phyloP scores from a whole-genome alignment of 176 grass and related monocot species.

The Lolium rigidum region DNA sequence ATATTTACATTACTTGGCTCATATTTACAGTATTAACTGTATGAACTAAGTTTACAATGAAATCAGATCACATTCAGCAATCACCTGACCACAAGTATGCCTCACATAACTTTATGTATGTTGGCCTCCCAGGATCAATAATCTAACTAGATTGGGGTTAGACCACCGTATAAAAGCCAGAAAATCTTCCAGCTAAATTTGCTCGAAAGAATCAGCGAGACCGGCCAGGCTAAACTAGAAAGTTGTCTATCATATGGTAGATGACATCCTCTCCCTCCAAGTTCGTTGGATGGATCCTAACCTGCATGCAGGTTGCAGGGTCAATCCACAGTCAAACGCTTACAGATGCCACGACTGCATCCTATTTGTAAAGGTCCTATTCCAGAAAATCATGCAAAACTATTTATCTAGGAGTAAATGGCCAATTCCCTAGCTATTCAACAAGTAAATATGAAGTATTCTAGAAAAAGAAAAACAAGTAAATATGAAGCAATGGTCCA shows the following conservation, averaged over 20 bases:
- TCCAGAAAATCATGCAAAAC: not conserved
- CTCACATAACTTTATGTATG: not conserved
- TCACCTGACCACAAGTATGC: not conserved
- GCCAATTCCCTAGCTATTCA: not conserved
- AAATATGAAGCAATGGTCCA: not conserved
- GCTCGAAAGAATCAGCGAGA: not conserved
- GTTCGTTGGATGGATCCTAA: slow-evolving; percentile 75
- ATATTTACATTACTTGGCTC: not conserved
- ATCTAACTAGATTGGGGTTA: not conserved
- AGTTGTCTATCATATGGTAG: slow-evolving; percentile 95
- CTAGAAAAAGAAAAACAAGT: too few relatives aligned
- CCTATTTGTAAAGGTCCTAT: not conserved
- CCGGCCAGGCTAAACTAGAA: slow-evolving; percentile 56
- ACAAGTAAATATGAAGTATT: not conserved
- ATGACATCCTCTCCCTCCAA: slow-evolving; percentile 87
- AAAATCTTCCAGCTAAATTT: not conserved
- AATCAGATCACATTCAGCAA: not conserved
- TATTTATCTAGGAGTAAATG: not conserved
- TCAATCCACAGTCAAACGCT: not conserved
- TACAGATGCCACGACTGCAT: not conserved
- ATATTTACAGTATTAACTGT: slow-evolving; percentile 5
- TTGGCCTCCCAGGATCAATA: not conserved
- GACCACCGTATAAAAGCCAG: not conserved
- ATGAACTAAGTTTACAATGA: not conserved
- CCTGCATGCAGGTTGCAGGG: slow-evolving; percentile 47